phyloP scores from a whole-genome alignment of 73 alveolate species.

The Paramecium pentaurelia region DNA sequence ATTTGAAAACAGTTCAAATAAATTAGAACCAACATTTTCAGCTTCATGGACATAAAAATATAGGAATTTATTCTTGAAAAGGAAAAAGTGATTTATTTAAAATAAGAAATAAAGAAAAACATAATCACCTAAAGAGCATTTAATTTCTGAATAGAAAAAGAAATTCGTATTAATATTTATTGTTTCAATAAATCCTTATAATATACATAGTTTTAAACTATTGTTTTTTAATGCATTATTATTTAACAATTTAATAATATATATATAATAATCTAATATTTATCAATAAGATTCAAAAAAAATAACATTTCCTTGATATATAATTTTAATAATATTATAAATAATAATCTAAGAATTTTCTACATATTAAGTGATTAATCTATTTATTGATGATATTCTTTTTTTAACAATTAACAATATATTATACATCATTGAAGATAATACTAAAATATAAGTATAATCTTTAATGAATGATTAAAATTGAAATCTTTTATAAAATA shows the following conservation, averaged over 20 bases:
- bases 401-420: background rate
- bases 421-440: background rate
- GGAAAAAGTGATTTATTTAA: constrained; percentile 12
- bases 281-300: background rate
- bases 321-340: too few species aligned
- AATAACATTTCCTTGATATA: background rate
- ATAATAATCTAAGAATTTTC: too few species aligned
- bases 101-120: background rate
- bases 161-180: background rate
- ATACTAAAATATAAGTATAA: background rate
- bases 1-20: background rate
- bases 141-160: background rate
- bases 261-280: background rate
- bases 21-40: background rate
- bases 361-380: too few species aligned
- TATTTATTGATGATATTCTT: background rate
- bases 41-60: background rate
- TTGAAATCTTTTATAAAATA: background rate
- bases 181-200: background rate
- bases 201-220: background rate
- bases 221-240: background rate
- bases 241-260: background rate
- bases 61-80: background rate
- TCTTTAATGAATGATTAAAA: background rate
- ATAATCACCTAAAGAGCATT: background rate